These are phyloP conservation scores for Daldinia sp. DNA, from an alignment of 2,329 filamentous ascomycete species.

Conservation along the genomic window DNA sequence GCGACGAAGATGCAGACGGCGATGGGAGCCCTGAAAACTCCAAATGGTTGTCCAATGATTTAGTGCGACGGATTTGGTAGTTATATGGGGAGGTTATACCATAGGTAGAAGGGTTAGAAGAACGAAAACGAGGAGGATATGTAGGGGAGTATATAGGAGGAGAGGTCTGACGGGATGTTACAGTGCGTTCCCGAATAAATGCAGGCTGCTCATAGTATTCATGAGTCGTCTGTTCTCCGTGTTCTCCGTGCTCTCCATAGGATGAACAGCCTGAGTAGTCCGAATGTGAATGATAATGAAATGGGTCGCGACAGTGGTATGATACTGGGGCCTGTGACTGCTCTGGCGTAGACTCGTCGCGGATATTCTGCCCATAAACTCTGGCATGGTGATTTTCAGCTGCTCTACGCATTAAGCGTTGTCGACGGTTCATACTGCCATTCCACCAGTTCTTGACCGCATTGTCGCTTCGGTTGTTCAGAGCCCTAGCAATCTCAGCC, in stretches of 20 bases:
- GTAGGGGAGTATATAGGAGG: not conserved
- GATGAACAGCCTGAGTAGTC: not conserved
- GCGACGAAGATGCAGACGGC: slow-evolving; percentile 59
- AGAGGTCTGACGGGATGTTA: not conserved
- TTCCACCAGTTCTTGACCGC: slow-evolving; percentile 99
- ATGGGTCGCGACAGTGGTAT: not conserved
- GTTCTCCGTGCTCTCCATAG: not conserved
- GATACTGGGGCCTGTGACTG: not conserved
- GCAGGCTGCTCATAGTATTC: not conserved
- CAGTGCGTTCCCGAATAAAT: slow-evolving; percentile 17
- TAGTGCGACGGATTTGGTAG: not conserved
- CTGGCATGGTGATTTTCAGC: slow-evolving; percentile 14
- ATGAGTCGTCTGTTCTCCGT: not conserved
- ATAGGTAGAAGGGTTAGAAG: slow-evolving; percentile 2
- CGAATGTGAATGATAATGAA: not conserved
- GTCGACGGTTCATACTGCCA: slow-evolving; percentile 86
- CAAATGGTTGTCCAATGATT: slow-evolving; percentile 2
- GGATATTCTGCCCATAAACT: not conserved
- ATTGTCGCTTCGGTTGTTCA: slow-evolving; percentile 91
- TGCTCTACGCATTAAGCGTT: slow-evolving; percentile 61
- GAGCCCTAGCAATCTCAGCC: slow-evolving; percentile 88
- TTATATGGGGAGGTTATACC: slow-evolving; percentile 2
- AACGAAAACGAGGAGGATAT: not conserved
- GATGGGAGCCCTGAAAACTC: slow-evolving; percentile 47
- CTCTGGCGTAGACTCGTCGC: not conserved